Evolutionary conservation across 2,329 filamentous ascomycete genomes (phyloP).

Genomic region (Xylariales sp.): DNA sequence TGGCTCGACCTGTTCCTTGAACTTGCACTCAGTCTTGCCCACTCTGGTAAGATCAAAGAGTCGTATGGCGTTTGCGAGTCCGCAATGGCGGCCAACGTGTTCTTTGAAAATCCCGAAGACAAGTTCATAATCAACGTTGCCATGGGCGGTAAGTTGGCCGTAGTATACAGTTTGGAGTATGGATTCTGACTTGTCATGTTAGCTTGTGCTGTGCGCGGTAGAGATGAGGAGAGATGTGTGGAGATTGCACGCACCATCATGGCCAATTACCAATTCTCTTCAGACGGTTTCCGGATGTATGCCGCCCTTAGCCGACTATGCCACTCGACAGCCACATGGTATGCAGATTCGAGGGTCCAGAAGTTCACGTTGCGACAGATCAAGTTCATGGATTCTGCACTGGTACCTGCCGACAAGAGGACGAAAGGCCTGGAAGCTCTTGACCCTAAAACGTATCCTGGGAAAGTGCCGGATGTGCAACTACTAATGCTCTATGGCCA

Average conservation of each 20-base stretch:
- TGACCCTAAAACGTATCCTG: conserved; percentile 30
- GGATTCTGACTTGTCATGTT: conserved; percentile 1
- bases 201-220: conserved; percentile 77
- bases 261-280: conserved; percentile 72
- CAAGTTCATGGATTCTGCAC: conserved; percentile 74
- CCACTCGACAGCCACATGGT: conserved; percentile 68
- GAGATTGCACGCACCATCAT: conserved; percentile 78
- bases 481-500: conserved; percentile 87
- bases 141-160: conserved; percentile 59
- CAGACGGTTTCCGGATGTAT: conserved; percentile 81
- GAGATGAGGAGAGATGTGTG: conserved; percentile 72
- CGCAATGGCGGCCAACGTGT: conserved; percentile 76
- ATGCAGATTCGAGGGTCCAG: conserved; percentile 75
- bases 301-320: conserved; percentile 71
- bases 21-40: conserved; percentile 74
- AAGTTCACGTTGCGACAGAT: conserved; percentile 91
- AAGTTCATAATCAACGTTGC: conserved; percentile 71
- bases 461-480: conserved; percentile 64
- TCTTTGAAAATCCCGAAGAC: conserved; percentile 64
- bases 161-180: conserved; percentile 12
- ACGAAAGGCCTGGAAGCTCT: conserved; percentile 21
- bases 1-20: conserved; percentile 92
- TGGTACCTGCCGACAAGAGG: conserved; percentile 46
- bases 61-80: conserved; percentile 78
- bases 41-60: conserved; percentile 60